phyloP scores from a whole-genome alignment of 306 rosid species.

The Luffa acutangula region DNA sequence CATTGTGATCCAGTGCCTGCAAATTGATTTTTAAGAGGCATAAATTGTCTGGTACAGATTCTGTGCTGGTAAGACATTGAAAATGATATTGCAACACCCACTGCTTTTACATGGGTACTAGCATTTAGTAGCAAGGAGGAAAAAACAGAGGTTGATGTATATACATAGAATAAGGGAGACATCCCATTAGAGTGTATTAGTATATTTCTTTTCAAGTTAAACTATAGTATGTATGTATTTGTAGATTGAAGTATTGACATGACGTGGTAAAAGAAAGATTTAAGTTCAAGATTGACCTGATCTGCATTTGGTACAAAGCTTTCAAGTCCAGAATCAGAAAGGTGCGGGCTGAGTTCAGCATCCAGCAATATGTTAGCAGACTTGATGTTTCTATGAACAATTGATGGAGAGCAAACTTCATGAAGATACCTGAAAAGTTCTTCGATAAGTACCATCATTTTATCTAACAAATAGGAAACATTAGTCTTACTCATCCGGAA shows the following conservation, averaged over 20 bases:
- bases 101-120: too few species aligned
- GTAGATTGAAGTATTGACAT: background rate
- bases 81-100: background rate
- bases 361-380: constrained; percentile 82
- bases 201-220: background rate
- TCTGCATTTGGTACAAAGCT: constrained; percentile 59
- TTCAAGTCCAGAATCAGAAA: constrained; percentile 76
- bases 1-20: constrained; percentile 55
- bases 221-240: background rate
- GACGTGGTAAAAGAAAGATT: background rate
- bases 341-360: constrained; percentile 79
- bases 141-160: background rate
- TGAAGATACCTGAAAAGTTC: constrained; percentile 64
- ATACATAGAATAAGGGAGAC: background rate
- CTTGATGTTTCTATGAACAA: constrained; percentile 77
- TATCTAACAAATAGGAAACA: background rate
- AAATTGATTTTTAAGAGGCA: background rate
- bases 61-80: background rate
- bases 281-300: constrained; percentile 32
- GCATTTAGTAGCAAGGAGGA: too few species aligned
- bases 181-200: background rate
- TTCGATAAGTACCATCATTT: background rate
- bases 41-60: background rate
- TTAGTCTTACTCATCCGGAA: background rate
- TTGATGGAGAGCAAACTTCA: constrained; percentile 91